Conservation (phyloP, 305 asterid genomes). For the Fraxinus ornus region DNA sequence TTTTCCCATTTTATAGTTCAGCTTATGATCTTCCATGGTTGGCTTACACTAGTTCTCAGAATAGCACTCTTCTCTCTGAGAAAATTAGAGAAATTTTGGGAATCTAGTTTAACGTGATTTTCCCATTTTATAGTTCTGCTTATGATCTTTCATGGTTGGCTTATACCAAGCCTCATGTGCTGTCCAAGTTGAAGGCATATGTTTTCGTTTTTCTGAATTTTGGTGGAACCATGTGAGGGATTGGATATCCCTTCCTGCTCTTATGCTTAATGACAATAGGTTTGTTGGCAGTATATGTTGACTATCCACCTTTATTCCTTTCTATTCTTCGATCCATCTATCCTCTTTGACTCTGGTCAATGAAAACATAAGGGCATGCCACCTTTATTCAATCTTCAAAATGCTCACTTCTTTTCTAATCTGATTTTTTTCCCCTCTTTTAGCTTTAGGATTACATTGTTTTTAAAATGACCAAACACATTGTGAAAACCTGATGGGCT, state of each 20-base stretch:
- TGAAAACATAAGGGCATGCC: not conserved
- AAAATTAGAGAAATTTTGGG: not conserved
- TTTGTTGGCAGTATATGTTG: not conserved
- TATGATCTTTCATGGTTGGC: not conserved
- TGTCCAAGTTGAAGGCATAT: not conserved
- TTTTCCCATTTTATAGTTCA: not conserved
- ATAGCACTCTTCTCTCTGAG: not conserved
- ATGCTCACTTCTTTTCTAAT: not conserved
- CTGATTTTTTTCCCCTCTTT: not conserved
- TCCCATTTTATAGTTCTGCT: not conserved
- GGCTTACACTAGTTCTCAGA: not conserved
- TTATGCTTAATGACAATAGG: not conserved
- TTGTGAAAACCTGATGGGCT: not conserved
- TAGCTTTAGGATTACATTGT: not conserved
- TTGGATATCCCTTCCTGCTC: not conserved
- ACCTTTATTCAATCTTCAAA: not conserved
- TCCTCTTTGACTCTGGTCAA: not conserved
- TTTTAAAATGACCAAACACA: not conserved
- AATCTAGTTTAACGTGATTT: not conserved
- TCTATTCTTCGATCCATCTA: not conserved
- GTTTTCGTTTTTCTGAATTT: not conserved
- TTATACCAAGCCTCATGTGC: not conserved
- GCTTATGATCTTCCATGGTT: not conserved
- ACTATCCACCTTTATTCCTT: not conserved
- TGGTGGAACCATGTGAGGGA: not conserved